phyloP scores from a whole-genome alignment of 139 green algal genomes.

The Chlorella sp. region DNA sequence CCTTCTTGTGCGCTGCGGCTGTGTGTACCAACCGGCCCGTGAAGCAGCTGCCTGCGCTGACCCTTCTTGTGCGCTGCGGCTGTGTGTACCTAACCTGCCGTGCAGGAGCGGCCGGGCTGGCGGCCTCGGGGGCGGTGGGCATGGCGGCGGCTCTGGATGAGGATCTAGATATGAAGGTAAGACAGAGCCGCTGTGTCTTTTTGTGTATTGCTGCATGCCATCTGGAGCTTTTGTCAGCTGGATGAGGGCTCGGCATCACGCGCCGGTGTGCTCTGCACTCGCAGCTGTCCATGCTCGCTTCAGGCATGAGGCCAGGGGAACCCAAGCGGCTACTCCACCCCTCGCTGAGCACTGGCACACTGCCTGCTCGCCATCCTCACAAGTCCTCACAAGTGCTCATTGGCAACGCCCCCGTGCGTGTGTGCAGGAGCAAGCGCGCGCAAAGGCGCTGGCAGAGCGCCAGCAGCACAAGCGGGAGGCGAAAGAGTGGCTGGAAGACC shows the following conservation, averaged over 20 bases:
- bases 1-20: neutral
- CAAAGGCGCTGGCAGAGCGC: neutral
- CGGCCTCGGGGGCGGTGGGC: conserved; percentile 18
- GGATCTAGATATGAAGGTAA: conserved; percentile 36
- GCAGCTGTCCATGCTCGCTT: neutral
- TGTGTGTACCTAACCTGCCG: no score
- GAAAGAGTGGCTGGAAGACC: conserved; percentile 62
- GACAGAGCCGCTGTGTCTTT: neutral
- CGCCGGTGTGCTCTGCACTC: neutral
- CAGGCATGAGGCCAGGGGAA: neutral
- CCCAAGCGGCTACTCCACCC: neutral
- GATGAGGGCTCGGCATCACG: no score
- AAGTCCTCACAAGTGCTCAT: no score
- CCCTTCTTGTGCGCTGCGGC: neutral
- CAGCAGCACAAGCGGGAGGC: conserved; percentile 44
- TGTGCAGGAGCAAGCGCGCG: conserved; percentile 16
- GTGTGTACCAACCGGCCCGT: no score
- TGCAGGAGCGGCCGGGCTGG: neutral
- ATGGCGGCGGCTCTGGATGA: conserved; percentile 57
- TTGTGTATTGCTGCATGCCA: no score
- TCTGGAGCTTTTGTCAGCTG: no score
- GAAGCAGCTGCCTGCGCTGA: neutral
- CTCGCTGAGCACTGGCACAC: no score
- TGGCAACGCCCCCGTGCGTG: no score
- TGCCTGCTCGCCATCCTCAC: no score